phyloP scores from a whole-genome alignment of 192 early-diverging fungal species.

The Backusella tarrabulga region DNA sequence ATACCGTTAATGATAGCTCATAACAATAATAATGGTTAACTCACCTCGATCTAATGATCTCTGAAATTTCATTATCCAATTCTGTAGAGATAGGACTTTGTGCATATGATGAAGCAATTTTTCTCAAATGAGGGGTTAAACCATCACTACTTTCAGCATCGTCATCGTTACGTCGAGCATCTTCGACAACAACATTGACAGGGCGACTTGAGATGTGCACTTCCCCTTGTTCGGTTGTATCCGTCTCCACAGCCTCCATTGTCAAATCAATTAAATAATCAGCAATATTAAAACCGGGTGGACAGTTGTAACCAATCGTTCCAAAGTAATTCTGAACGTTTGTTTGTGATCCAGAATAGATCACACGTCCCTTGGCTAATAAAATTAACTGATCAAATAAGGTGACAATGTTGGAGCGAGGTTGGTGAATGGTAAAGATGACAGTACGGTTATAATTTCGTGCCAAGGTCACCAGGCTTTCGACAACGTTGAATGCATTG shows the following conservation, averaged over 20 bases:
- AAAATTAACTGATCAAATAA: conserved; percentile 90
- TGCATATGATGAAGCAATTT: conserved; percentile 31
- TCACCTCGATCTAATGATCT: neutral
- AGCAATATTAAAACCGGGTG: conserved; percentile 88
- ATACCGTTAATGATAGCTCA: neutral
- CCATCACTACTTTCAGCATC: conserved; percentile 14
- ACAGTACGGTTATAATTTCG: conserved; percentile 75
- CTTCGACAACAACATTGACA: neutral
- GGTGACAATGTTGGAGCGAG: conserved; percentile 86
- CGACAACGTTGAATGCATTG: conserved; percentile 94
- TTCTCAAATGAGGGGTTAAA: conserved; percentile 36
- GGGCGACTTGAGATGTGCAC: neutral
- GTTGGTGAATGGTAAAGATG: conserved; percentile 94
- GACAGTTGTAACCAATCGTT: conserved; percentile 76
- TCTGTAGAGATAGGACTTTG: conserved; percentile 33
- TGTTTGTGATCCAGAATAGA: conserved; percentile 78
- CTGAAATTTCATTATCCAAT: conserved; percentile 35
- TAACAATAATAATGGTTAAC: neutral
- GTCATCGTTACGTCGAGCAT: neutral
- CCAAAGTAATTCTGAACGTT: conserved; percentile 70
- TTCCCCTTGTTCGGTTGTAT: neutral
- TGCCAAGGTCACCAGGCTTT: conserved; percentile 79
- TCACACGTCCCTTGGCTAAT: conserved; percentile 75
- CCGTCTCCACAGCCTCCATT: conserved; percentile 47
- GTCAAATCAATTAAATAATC: conserved; percentile 79